Percentiles rank a stretch among this genome's conserved stretches.
Conservation (phyloP, 768 basidiomycete species). For the Lyophyllum semitale region DNA sequence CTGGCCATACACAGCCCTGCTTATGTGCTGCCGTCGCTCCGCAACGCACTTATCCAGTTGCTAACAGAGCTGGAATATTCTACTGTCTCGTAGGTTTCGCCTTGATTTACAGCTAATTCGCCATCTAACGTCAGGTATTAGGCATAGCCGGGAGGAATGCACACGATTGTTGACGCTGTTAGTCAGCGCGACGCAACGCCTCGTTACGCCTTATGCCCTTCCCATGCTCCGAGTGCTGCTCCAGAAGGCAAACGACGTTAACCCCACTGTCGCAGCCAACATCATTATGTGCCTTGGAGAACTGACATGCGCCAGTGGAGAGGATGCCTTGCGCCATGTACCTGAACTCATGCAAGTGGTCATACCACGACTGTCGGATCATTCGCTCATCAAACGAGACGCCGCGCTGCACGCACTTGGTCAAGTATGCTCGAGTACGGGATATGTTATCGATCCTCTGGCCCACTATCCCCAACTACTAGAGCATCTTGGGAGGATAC, state of each 20-base stretch:
- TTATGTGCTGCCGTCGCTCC: slow-evolving; percentile 96
- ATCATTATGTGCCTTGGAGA: slow-evolving; percentile 95
- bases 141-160: slow-evolving; percentile 88
- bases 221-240: slow-evolving; percentile 94
- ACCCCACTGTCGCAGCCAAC: slow-evolving; percentile 87
- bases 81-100: slow-evolving; percentile 61
- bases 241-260: slow-evolving; percentile 83
- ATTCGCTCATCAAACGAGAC: slow-evolving; percentile 85
- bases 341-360: slow-evolving; percentile 89
- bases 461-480: slow-evolving; percentile 90
- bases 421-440: slow-evolving; percentile 93
- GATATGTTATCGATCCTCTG: slow-evolving; percentile 90
- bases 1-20: slow-evolving; percentile 95
- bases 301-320: slow-evolving; percentile 89
- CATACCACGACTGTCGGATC: slow-evolving; percentile 84
- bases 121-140: slow-evolving; percentile 26
- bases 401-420: slow-evolving; percentile 93
- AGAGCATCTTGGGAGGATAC: slow-evolving; percentile 79
- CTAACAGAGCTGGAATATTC: slow-evolving; percentile 97
- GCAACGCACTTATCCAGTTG: slow-evolving; percentile 94
- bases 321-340: slow-evolving; percentile 83
- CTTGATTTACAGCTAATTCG: not conserved
- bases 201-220: slow-evolving; percentile 94
- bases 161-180: slow-evolving; percentile 87
- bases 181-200: slow-evolving; percentile 87